phyloP scores from a whole-genome alignment of 495 filamentous ascomycete genomes.

The Podospora tetraspora region DNA sequence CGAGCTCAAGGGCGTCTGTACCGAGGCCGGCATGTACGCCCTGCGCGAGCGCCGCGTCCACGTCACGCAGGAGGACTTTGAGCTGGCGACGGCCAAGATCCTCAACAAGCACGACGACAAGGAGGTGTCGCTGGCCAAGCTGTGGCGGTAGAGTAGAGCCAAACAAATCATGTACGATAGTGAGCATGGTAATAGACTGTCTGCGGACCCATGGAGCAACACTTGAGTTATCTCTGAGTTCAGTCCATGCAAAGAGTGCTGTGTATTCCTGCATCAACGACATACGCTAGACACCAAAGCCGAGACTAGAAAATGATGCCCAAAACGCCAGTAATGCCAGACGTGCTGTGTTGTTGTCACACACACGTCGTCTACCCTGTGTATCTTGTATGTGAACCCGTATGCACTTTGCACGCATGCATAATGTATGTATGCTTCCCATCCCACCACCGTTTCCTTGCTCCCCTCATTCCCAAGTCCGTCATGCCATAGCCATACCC shows the following conservation, averaged over 20 bases:
- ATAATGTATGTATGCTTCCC: neutral
- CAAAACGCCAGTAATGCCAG: neutral
- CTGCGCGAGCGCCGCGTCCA: constrained; percentile 92
- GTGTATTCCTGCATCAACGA: neutral
- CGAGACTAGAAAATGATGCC: neutral
- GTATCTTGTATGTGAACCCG: neutral
- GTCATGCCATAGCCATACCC: neutral
- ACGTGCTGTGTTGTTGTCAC: neutral
- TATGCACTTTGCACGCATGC: neutral
- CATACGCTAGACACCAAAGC: neutral
- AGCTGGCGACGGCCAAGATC: constrained; percentile 97
- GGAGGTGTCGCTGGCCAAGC: constrained; percentile 53
- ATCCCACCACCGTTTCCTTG: too few relatives aligned
- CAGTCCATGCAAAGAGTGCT: neutral
- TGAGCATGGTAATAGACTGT: constrained; percentile 11
- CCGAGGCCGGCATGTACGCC: constrained; percentile 96
- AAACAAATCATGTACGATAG: constrained; percentile 1
- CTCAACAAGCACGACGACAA: constrained; percentile 99
- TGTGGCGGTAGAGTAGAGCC: constrained; percentile 25
- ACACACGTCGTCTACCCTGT: neutral
- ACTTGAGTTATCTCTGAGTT: neutral
- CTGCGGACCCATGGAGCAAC: neutral
- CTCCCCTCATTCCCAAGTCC: neutral
- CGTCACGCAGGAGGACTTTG: constrained; percentile 99
- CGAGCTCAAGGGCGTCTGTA: constrained; percentile 95